A percentile compares a stretch with the other conserved stretches of the same genome.
Evolutionary conservation across 441 rosid genomes (phyloP).

Genomic region (Euphorbia celastroides): DNA sequence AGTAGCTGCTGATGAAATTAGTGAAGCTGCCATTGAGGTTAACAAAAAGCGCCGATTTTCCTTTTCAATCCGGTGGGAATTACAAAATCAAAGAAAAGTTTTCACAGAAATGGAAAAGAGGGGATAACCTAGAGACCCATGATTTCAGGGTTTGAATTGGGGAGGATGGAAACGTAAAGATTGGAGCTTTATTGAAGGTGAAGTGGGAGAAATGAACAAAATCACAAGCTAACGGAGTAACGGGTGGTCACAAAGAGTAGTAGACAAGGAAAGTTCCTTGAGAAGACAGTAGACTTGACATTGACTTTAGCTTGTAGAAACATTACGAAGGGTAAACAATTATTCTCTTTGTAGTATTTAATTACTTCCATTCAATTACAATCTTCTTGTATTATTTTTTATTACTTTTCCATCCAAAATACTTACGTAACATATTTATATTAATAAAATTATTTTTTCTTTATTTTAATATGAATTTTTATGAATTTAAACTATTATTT

Average conservation of each 20-base stretch:
- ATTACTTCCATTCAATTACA: too few species aligned
- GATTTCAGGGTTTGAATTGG: background rate
- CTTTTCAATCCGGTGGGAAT: background rate
- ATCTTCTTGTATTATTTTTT: too few species aligned
- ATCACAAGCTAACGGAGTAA: background rate
- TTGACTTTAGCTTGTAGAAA: background rate
- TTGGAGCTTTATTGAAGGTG: background rate
- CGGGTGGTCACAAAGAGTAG: background rate
- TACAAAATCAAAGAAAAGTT: background rate
- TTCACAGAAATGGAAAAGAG: background rate
- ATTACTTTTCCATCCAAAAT: too few species aligned
- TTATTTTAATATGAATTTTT: too few species aligned
- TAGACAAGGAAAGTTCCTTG: background rate
- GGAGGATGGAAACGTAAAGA: background rate
- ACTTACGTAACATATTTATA: too few species aligned
- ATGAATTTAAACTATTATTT: too few species aligned
- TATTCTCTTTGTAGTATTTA: background rate
- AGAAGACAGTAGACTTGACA: too few species aligned
- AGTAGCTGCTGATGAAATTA: background rate
- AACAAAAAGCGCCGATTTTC: background rate
- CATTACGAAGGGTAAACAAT: background rate
- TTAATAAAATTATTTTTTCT: too few species aligned
- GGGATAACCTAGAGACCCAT: background rate
- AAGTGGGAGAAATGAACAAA: background rate
- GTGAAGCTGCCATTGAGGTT: slow-evolving; percentile 3